A percentile compares a stretch with the other conserved stretches of the same genome.
These are phyloP conservation scores for Avena insularis DNA, from an alignment of 176 grass and related monocot species.

Conservation along the genomic window DNA sequence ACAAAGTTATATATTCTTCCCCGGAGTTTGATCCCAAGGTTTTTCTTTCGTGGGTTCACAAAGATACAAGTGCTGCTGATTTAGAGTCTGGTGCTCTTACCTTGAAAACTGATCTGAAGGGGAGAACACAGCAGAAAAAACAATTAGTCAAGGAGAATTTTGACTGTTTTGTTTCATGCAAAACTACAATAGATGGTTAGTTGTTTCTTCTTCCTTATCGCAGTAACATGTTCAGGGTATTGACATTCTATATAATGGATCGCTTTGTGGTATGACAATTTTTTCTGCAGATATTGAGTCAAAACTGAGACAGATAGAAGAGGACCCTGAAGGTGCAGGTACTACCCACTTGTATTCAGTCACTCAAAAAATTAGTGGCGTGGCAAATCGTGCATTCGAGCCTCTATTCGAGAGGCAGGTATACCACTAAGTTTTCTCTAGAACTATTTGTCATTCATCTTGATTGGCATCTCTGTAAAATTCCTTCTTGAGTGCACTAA, in stretches of 20 bases:
- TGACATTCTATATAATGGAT: conserved; percentile 28
- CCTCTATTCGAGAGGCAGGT: conserved; percentile 99
- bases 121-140: conserved; percentile 98
- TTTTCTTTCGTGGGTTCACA: conserved; percentile 94
- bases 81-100: conserved; percentile 95
- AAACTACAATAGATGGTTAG: conserved; percentile 95
- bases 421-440: conserved; percentile 48
- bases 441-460: conserved; percentile 26
- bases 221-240: conserved; percentile 32
- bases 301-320: conserved; percentile 98
- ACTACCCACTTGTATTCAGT: conserved; percentile 83
- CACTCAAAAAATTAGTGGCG: conserved; percentile 85
- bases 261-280: conserved; percentile 35
- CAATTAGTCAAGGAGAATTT: conserved; percentile 99
- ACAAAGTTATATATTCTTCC: conserved; percentile 96
- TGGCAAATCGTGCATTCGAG: conserved; percentile 93
- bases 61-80: conserved; percentile 92
- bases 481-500: conserved; percentile 43
- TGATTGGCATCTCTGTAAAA: conserved; percentile 7
- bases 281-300: conserved; percentile 82
- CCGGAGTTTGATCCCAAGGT: conserved; percentile 94
- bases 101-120: conserved; percentile 98
- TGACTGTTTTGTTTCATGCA: conserved; percentile 99
- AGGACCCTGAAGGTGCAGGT: conserved; percentile 97
- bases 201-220: conserved; percentile 30